A percentile compares a stretch with the other conserved stretches of the same genome.
These are phyloP conservation scores for Taphrina wiesneri DNA, from an alignment of 1,139 yeast genomes.

Conservation along the genomic window DNA sequence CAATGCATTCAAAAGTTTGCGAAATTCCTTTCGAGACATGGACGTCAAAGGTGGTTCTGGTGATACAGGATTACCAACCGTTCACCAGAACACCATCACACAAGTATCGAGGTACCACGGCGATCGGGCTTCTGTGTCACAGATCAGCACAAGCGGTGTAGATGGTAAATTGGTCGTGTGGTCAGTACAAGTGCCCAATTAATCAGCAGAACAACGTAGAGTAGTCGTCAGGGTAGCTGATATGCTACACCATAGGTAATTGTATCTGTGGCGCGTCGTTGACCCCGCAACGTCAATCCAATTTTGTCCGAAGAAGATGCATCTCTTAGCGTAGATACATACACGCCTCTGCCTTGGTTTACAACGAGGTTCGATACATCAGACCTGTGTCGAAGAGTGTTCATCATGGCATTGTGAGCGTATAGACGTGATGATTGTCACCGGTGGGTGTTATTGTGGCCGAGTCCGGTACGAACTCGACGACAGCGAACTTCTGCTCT, in stretches of 20 bases:
- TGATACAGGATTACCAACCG: conserved; percentile 63
- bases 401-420: too few relatives aligned
- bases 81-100: conserved; percentile 84
- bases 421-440: conserved; percentile 7
- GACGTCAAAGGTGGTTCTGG: conserved; percentile 62
- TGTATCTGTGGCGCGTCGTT: too few relatives aligned
- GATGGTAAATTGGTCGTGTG: conserved; percentile 36
- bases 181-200: conserved; percentile 6
- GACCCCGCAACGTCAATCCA: too few relatives aligned
- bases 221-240: too few relatives aligned
- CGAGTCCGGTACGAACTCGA: conserved; percentile 11
- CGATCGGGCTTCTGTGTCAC: conserved; percentile 17
- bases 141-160: conserved; percentile 34
- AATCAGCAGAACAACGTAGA: too few relatives aligned
- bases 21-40: conserved; percentile 92
- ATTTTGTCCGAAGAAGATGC: too few relatives aligned
- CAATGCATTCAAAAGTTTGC: conserved; percentile 73
- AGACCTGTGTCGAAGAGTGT: too few relatives aligned
- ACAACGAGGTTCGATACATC: too few relatives aligned
- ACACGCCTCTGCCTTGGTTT: too few relatives aligned
- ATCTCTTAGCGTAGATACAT: too few relatives aligned
- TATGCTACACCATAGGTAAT: too few relatives aligned
- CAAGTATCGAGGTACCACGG: conserved; percentile 31
- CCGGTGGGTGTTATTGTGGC: conserved; percentile 1
- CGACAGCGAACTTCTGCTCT: conserved; percentile 1